These are phyloP conservation scores for Pulveroboletus ravenelii DNA, from an alignment of 768 basidiomycete genomes.

Conservation along the genomic window DNA sequence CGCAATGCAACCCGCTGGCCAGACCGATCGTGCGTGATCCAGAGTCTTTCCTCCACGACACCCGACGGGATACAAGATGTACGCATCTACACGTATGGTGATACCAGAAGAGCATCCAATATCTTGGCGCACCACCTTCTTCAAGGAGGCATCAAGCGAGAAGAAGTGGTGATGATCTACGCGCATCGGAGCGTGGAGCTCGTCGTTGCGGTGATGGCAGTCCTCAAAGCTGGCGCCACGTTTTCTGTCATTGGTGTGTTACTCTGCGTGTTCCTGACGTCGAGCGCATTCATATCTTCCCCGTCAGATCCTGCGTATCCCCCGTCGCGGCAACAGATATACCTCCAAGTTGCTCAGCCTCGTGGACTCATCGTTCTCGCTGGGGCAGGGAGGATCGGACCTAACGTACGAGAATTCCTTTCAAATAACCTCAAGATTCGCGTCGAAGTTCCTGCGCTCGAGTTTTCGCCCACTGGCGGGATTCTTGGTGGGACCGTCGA, in stretches of 20 bases:
- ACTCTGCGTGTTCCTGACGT: not conserved
- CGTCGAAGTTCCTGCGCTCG: slow-evolving; percentile 86
- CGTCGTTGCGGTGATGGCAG: slow-evolving; percentile 94
- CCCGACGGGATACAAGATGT: slow-evolving; percentile 45
- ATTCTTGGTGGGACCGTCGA: slow-evolving; percentile 58
- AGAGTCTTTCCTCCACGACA: slow-evolving; percentile 48
- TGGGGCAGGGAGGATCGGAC: slow-evolving; percentile 78
- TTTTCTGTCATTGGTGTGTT: slow-evolving; percentile 92
- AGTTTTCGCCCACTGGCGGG: slow-evolving; percentile 58
- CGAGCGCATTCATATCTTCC: not conserved
- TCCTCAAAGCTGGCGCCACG: slow-evolving; percentile 91
- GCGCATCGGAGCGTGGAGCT: slow-evolving; percentile 95
- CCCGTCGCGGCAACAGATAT: slow-evolving; percentile 85
- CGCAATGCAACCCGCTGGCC: slow-evolving; percentile 77
- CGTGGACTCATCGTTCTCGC: slow-evolving; percentile 87
- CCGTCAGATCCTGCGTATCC: slow-evolving; percentile 91
- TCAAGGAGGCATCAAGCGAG: slow-evolving; percentile 78
- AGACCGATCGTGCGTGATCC: slow-evolving; percentile 84
- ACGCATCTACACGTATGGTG: slow-evolving; percentile 67
- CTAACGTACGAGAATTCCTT: slow-evolving; percentile 81
- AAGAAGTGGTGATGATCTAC: slow-evolving; percentile 98
- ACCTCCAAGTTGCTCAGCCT: slow-evolving; percentile 89
- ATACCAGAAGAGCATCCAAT: slow-evolving; percentile 83
- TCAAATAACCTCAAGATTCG: slow-evolving; percentile 75
- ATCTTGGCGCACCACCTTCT: slow-evolving; percentile 87